Evolutionary conservation across 176 grass and related monocot species (phyloP), one percentile per base, ranked within the genome.

Genomic region (Typha latifolia): DNA sequence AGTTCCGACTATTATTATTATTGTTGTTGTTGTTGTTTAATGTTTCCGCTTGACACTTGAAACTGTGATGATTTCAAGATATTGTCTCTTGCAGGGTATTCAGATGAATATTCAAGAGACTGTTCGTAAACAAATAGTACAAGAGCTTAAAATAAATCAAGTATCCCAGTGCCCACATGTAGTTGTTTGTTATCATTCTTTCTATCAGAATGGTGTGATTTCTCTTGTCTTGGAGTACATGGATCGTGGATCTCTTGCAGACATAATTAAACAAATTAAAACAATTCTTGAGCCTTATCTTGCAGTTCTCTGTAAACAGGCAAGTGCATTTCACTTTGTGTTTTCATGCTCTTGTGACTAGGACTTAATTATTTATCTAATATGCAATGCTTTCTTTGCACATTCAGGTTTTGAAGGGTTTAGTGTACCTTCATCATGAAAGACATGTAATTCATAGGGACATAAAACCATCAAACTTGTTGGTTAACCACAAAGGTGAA

Each of bases 101-200:
- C 93, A 89, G 74, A 97, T 97, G 93, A 92, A 91, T 63, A 89
- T 97, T 84, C 93, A 97, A 66, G 88, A 97, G 83, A 71, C 88
- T 64, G 65, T 92, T 69, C 85, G 93, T 51, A 92, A 84, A 77
- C 93, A 92, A 82, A 97, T 97, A 73, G 93, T 97, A 52, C 93
- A 97, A 77, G 88, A 97, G 68, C 93, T 97, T 27, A 97, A 97
- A 92, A 97, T 97, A 84, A 97, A 97, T 79, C 78, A 84, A 82
- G 93, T 83, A 72, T 74, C 88, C 61, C 81, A 82, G 85, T 84
- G 70, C 59, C 77, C 93, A 3, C 77, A 89, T 74, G 76, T 92
- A 49, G 93, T 97, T 73, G 73, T 85, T 72, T 97, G 93, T 47
- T 87, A 92, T 66, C 88, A 97, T 78, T 89, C 88, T 51, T 97